A percentile compares a stretch with the other conserved stretches of the same genome.
Conservation (phyloP, 2,329 filamentous ascomycete genomes). For the Paecilomyces dactylethromorphus region DNA sequence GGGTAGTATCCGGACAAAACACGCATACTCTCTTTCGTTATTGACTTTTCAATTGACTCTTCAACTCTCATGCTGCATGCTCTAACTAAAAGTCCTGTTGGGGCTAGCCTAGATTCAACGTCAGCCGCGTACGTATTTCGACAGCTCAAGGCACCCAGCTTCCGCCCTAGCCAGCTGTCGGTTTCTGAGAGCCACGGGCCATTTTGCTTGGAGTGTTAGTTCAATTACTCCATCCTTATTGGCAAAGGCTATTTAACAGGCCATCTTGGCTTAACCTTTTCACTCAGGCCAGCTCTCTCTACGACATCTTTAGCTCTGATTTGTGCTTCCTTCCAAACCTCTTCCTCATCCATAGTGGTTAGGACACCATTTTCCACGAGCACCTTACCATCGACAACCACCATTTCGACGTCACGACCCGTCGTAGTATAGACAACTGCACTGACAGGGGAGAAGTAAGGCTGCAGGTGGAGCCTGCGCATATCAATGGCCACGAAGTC, state of each 20-base stretch:
- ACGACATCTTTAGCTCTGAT: slow-evolving; percentile 30
- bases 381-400: slow-evolving; percentile 38
- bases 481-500: slow-evolving; percentile 32
- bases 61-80: too few species aligned
- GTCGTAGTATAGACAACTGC: slow-evolving; percentile 39
- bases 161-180: too few species aligned
- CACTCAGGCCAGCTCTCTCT: slow-evolving; percentile 28
- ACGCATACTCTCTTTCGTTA: too few species aligned
- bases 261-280: slow-evolving; percentile 32
- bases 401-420: slow-evolving; percentile 38
- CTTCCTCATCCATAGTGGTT: slow-evolving; percentile 34
- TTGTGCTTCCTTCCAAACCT: slow-evolving; percentile 33
- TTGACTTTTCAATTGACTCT: too few species aligned
- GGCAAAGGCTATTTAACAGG: slow-evolving; percentile 16
- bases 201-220: too few species aligned
- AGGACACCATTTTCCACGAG: slow-evolving; percentile 31
- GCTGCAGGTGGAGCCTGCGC: slow-evolving; percentile 27
- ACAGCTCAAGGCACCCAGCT: too few species aligned
- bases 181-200: too few species aligned
- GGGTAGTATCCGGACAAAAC: too few species aligned
- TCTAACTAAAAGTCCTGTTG: too few species aligned
- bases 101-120: too few species aligned
- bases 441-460: slow-evolving; percentile 36
- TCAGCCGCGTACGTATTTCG: too few species aligned
- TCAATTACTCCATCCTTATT: too few species aligned